These are phyloP conservation scores for Aspergillus puulaauensis DNA, from an alignment of 2,329 filamentous ascomycete genomes.

Conservation along the genomic window DNA sequence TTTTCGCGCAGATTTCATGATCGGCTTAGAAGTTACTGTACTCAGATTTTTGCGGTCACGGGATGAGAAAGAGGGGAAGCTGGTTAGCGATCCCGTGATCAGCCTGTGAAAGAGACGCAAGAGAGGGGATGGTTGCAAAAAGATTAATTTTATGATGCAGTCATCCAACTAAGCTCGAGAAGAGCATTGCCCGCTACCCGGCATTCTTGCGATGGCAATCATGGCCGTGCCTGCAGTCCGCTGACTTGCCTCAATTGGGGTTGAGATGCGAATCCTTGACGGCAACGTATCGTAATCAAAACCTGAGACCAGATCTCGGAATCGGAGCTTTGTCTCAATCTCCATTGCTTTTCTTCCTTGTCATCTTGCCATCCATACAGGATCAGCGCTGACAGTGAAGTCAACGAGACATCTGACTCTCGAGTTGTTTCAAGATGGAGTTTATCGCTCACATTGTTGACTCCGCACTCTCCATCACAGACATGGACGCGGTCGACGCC, in stretches of 20 bases:
- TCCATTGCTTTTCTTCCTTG: background rate
- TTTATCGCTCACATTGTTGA: slow-evolving; percentile 13
- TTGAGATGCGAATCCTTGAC: background rate
- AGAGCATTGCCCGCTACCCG: background rate
- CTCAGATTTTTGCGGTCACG: slow-evolving; percentile 4
- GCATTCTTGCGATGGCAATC: background rate
- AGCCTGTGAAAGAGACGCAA: background rate
- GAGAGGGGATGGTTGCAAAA: background rate
- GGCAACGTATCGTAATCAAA: slow-evolving; percentile 3
- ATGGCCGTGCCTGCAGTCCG: background rate
- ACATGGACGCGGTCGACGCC: slow-evolving; percentile 34
- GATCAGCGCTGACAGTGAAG: background rate
- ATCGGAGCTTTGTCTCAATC: background rate
- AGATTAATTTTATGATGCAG: background rate
- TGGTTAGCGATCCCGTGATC: background rate
- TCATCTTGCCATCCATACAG: background rate
- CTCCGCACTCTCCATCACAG: slow-evolving; percentile 13
- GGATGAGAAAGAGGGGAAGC: background rate
- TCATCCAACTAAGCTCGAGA: background rate
- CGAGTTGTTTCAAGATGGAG: slow-evolving; percentile 12
- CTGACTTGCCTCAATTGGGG: background rate
- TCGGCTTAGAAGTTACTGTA: background rate
- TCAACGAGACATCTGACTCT: background rate
- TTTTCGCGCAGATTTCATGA: slow-evolving; percentile 1
- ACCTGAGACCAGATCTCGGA: background rate